Percentiles rank a stretch among this genome's conserved stretches.
Conservation (phyloP, 352 stramenopile genomes). For the Synura sp. region DNA sequence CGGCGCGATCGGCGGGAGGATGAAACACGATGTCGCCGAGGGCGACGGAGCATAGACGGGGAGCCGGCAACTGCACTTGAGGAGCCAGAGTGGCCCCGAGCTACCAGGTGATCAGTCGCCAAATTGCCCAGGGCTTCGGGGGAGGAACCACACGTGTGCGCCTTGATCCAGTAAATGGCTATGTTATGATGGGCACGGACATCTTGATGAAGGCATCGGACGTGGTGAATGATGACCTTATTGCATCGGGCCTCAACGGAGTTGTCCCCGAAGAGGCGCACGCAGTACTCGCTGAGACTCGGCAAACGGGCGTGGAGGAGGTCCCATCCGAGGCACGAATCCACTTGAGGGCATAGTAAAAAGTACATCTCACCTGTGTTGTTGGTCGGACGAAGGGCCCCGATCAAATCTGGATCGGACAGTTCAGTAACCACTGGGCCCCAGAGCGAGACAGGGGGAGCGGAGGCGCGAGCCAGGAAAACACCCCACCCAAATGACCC, state of each 20-base stretch:
- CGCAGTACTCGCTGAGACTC: background rate
- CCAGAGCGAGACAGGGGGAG: too few relatives aligned
- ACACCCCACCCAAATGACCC: too few relatives aligned
- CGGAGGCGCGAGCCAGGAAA: too few relatives aligned
- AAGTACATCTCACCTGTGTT: slow-evolving; percentile 3
- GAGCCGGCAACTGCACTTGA: too few relatives aligned
- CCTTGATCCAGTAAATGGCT: slow-evolving; percentile 5
- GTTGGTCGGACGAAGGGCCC: background rate
- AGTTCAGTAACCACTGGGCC: background rate
- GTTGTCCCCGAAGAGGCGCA: too few relatives aligned
- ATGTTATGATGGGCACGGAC: background rate
- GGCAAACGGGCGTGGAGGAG: background rate
- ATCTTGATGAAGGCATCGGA: background rate
- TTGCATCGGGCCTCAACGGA: background rate
- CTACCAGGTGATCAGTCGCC: background rate
- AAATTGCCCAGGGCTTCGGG: background rate
- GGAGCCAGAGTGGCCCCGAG: too few relatives aligned
- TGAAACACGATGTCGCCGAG: too few relatives aligned
- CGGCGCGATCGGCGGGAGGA: too few relatives aligned
- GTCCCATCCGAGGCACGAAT: too few relatives aligned
- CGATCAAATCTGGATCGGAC: background rate
- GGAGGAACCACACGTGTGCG: background rate
- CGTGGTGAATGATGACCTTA: background rate
- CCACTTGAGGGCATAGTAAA: slow-evolving; percentile 18
- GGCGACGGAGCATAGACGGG: too few relatives aligned